These are phyloP conservation scores for Aspergillus terreus DNA, from an alignment of 2,329 filamentous ascomycete species.

Conservation along the genomic window DNA sequence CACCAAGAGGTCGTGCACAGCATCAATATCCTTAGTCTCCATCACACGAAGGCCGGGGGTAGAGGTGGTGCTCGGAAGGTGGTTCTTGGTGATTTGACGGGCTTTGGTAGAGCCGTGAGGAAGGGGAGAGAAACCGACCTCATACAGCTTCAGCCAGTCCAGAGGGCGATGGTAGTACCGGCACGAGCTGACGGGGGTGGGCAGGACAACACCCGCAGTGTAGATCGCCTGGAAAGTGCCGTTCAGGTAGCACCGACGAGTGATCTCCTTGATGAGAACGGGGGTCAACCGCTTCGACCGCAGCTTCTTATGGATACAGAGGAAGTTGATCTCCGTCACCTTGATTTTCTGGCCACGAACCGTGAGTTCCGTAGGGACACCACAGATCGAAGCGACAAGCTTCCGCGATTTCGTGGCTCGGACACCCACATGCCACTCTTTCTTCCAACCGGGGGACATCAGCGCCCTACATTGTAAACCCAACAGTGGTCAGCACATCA, in stretches of 20 bases:
- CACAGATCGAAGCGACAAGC: conserved; percentile 93
- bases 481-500: not conserved
- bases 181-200: conserved; percentile 86
- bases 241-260: conserved; percentile 79
- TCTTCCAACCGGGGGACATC: conserved; percentile 89
- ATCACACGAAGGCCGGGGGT: conserved; percentile 76
- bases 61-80: conserved; percentile 69
- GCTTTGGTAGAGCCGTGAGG: conserved; percentile 78
- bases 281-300: conserved; percentile 88
- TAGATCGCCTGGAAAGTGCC: conserved; percentile 94
- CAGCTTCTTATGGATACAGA: conserved; percentile 97
- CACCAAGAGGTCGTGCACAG: conserved; percentile 69
- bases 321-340: conserved; percentile 94
- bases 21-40: conserved; percentile 71
- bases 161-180: conserved; percentile 92
- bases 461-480: conserved; percentile 63
- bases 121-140: conserved; percentile 88
- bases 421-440: conserved; percentile 93
- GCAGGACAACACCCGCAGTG: conserved; percentile 86
- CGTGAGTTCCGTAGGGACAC: conserved; percentile 78
- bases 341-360: conserved; percentile 72
- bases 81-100: conserved; percentile 82
- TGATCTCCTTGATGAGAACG: conserved; percentile 96
- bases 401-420: conserved; percentile 78
- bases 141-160: conserved; percentile 94